phyloP scores from a whole-genome alignment of 495 filamentous ascomycete genomes.

The Aspergillus bertholletiae region DNA sequence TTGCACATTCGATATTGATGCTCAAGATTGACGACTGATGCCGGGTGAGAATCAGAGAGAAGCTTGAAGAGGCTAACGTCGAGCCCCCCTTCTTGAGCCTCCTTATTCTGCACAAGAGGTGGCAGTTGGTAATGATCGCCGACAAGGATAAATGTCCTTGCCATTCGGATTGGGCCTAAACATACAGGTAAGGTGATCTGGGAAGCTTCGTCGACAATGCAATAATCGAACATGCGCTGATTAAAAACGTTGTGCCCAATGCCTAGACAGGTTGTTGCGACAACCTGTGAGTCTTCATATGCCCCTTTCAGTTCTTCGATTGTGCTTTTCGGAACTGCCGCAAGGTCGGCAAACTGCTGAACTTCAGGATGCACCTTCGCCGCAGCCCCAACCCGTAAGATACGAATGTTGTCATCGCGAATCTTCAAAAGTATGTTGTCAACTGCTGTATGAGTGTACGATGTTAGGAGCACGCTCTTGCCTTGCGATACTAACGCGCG shows the following conservation, averaged over 20 bases:
- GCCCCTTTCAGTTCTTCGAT: conserved; percentile 80
- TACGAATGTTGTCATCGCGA: conserved; percentile 69
- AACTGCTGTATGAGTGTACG: conserved; percentile 94
- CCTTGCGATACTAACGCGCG: conserved; percentile 82
- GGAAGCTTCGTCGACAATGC: conserved; percentile 95
- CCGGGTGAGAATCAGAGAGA: conserved; percentile 81
- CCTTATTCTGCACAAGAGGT: conserved; percentile 88
- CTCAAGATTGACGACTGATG: conserved; percentile 83
- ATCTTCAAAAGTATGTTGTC: conserved; percentile 97
- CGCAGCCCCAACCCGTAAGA: conserved; percentile 75
- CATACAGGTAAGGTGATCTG: conserved; percentile 96
- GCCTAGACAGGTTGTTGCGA: conserved; percentile 91
- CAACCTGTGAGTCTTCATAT: conserved; percentile 80
- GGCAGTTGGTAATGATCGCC: conserved; percentile 96
- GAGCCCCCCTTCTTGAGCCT: conserved; percentile 78
- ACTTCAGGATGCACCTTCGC: conserved; percentile 87
- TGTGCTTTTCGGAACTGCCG: conserved; percentile 61
- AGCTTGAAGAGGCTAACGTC: conserved; percentile 93
- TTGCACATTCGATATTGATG: conserved; percentile 98
- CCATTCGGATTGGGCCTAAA: conserved; percentile 88
- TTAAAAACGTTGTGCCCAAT: conserved; percentile 86
- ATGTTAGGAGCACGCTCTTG: conserved; percentile 89
- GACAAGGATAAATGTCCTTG: conserved; percentile 89
- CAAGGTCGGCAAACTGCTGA: conserved; percentile 74
- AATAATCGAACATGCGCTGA: conserved; percentile 91